Base-by-base conservation (phyloP, 306 rosid species). In the Prunus dulcis region DNA sequence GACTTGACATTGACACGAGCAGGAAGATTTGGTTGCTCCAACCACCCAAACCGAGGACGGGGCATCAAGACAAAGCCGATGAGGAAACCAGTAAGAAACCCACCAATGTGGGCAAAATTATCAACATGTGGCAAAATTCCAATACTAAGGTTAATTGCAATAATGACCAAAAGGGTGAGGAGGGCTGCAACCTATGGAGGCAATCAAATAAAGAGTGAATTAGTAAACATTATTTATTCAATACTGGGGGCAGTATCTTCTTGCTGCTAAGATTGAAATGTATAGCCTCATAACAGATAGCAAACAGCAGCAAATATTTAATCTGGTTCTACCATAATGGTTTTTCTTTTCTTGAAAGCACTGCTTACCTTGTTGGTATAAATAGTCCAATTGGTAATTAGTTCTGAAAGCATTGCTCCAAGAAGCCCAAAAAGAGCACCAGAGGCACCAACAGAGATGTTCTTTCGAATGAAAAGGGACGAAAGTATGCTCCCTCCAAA, bases 401-500 rank as follows among this genome's bases (percentile, higher is more conserved):
- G 96, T 67, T 94, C 98, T 3, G 98, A 94, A 69, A 94, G 93
- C 97, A 91, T 94, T 63, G 97, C 97, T 81, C 98, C 97, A 73
- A 94, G 98, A 74, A 94, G 93, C 73, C 98, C 98, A 69, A 91
- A 91, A 20, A 91, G 91, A 30, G 96, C 93, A 19, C 98, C 96
- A 20, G 98, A 94, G 65, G 98, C 96, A 67, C 98, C 98, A 60
- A 94, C 97, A 3, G 97, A 91, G 69, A 91, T 90, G 82, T 73
- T 88, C 79, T 84, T 85, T 82, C 81, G 86, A 9, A 91, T 75
- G 64, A 91, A 94, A 15, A 91, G 79, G 2, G 83, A 78, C 4
- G 98, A 94, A 32, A 94, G 79, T 12, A 90, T 80, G 71, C 94
- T 89, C 41, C 96, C 97, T 0, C 93, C 92, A 5, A 94, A 87